Evolutionary conservation across 2,329 filamentous ascomycete species (phyloP), one percentile per base, ranked within the genome.

Genomic region (Aspergillus ibericus): DNA sequence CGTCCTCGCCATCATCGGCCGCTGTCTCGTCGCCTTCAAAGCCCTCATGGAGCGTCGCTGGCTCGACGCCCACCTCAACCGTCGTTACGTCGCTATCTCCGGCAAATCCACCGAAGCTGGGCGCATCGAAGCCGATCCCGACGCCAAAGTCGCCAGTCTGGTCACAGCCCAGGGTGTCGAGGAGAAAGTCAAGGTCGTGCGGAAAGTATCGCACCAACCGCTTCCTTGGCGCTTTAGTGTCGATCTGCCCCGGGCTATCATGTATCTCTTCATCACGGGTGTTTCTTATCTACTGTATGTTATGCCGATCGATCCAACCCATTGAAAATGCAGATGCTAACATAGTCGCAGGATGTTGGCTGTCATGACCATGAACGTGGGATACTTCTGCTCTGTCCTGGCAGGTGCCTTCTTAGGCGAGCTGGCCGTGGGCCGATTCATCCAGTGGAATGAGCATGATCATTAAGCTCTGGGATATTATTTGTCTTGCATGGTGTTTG

Each of bases 281-380:
- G 84, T 96, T 46, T 89, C 88, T 12, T 96, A 96, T 77, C 78
- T 96, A 32, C 85, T 96, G 92, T 96, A 78, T 83, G 91, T 34
- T 96, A 78, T 83, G 91, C 34, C 40, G 25, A 38, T 53, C 42
- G 25, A 35, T 36, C 53, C 9, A 27, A 2, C 9, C 42, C 22
- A 3, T 8, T 34, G 29, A 32, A 9, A 9, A 10, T 10, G 29
- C 29, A 10, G 29, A 3, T 32, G 29, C 29, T 32, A 32, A 32
- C 9, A 3, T 32, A 9, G 9, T 3, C 27, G 15, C 12, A 96
- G 92, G 59, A 96, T 96, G 92, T 79, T 96, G 77, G 91, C 90
- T 13, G 89, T 96, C 71, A 96, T 95, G 91, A 93, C 90, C 1
- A 86, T 91, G 80, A 95, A 95, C 67, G 84, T 93, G 15, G 91